These are phyloP conservation scores for Lojkania enalia DNA, from an alignment of 2,329 filamentous ascomycete genomes.

Conservation along the genomic window DNA sequence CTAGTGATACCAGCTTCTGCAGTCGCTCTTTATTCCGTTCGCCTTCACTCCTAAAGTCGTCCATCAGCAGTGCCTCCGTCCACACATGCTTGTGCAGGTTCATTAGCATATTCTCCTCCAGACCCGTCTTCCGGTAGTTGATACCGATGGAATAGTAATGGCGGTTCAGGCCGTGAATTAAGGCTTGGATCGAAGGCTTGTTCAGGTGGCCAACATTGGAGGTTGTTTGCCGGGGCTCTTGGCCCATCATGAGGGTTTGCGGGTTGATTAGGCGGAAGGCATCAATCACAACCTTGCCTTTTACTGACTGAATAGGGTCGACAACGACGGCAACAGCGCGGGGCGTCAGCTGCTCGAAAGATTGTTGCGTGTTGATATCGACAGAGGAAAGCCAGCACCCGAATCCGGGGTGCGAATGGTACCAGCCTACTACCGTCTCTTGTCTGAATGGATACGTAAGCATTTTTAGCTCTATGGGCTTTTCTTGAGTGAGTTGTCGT, in stretches of 20 bases:
- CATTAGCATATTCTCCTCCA: slow-evolving; percentile 99
- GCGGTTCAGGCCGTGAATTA: slow-evolving; percentile 96
- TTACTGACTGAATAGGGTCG: slow-evolving; percentile 98
- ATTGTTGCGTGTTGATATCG: slow-evolving; percentile 99
- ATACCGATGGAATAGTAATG: slow-evolving; percentile 99
- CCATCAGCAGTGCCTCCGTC: slow-evolving; percentile 97
- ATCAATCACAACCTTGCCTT: slow-evolving; percentile 99
- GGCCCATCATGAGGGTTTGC: slow-evolving; percentile 95
- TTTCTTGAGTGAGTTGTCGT: no score
- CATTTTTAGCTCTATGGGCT: background rate
- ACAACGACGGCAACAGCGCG: slow-evolving; percentile 97
- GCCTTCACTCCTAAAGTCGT: slow-evolving; percentile 86
- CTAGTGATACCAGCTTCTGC: slow-evolving; percentile 80
- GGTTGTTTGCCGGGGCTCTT: slow-evolving; percentile 96
- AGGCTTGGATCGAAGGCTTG: slow-evolving; percentile 98
- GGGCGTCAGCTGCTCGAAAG: slow-evolving; percentile 97
- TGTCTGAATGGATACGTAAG: slow-evolving; percentile 60
- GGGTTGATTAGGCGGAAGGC: slow-evolving; percentile 98
- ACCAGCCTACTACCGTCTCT: slow-evolving; percentile 98
- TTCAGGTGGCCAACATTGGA: slow-evolving; percentile 97
- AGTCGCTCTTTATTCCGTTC: slow-evolving; percentile 85
- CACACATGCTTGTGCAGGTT: slow-evolving; percentile 99
- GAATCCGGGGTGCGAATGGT: slow-evolving; percentile 98
- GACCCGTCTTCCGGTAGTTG: slow-evolving; percentile 94
- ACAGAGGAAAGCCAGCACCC: slow-evolving; percentile 99